These are phyloP conservation scores for Batrachochytrium dendrobatidis DNA, from an alignment of 371 early-diverging fungal species.

Conservation along the genomic window DNA sequence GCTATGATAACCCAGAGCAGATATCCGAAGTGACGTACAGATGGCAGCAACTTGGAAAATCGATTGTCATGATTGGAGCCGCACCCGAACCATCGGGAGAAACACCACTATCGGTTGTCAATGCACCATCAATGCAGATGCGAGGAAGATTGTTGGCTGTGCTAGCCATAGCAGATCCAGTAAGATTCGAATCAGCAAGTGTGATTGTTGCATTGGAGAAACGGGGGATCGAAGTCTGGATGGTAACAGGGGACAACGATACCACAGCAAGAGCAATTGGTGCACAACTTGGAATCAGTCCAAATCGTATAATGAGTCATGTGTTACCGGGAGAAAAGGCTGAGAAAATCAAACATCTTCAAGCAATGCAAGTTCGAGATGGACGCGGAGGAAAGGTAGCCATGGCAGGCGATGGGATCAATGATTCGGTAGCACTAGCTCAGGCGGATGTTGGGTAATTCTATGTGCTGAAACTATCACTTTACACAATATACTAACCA, in stretches of 20 bases:
- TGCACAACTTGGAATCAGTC: constrained; percentile 56
- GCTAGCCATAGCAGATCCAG: constrained; percentile 71
- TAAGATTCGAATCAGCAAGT: constrained; percentile 67
- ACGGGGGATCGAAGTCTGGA: constrained; percentile 71
- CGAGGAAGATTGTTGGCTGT: constrained; percentile 48
- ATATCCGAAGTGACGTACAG: constrained; percentile 11
- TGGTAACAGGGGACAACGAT: constrained; percentile 90
- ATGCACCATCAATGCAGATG: constrained; percentile 1
- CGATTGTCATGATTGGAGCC: constrained; percentile 53
- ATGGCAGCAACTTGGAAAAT: constrained; percentile 58
- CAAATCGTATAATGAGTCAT: constrained; percentile 69
- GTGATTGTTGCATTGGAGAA: constrained; percentile 57
- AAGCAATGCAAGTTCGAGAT: not conserved
- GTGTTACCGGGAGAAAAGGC: constrained; percentile 86
- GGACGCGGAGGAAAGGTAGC: constrained; percentile 39
- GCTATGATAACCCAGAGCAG: constrained; percentile 28
- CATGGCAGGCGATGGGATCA: constrained; percentile 85
- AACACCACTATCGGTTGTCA: constrained; percentile 12
- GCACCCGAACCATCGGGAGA: constrained; percentile 29
- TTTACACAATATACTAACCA: not conserved
- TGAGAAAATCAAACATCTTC: constrained; percentile 81
- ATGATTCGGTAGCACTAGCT: constrained; percentile 86
- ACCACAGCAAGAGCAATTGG: constrained; percentile 75
- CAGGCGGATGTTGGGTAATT: constrained; percentile 73
- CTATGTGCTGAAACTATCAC: not conserved